phyloP scores from a whole-genome alignment of 345 rosid genomes.

The Excoecaria agallocha region DNA sequence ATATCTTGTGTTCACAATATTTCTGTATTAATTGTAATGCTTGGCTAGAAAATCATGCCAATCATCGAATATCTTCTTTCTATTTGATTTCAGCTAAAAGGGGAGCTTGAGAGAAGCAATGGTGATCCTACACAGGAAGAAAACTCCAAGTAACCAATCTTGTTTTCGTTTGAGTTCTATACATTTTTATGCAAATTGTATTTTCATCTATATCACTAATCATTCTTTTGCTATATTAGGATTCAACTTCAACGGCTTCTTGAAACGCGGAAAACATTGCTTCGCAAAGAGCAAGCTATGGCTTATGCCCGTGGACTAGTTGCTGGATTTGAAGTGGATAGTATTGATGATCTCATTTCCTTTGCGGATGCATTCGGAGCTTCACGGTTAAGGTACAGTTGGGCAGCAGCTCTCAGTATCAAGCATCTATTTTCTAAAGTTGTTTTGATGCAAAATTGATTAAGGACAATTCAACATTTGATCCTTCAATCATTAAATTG shows the following conservation, averaged over 20 bases:
- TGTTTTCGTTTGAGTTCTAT: background rate
- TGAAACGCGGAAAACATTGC: slow-evolving; percentile 65
- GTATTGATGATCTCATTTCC: slow-evolving; percentile 62
- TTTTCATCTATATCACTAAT: slow-evolving; percentile 9
- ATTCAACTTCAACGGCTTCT: slow-evolving; percentile 70
- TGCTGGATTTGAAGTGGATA: slow-evolving; percentile 70
- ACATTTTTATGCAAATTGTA: background rate
- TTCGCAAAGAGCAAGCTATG: slow-evolving; percentile 83
- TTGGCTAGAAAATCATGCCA: background rate
- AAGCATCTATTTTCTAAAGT: background rate
- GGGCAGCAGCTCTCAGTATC: background rate
- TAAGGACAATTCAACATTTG: background rate
- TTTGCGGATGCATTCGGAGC: slow-evolving; percentile 85
- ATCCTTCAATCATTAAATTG: slow-evolving; percentile 10
- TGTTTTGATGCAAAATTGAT: background rate
- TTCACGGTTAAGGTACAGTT: slow-evolving; percentile 57
- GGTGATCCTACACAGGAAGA: slow-evolving; percentile 42
- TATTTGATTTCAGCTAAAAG: slow-evolving; percentile 32
- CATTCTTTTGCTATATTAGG: slow-evolving; percentile 34
- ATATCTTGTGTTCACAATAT: background rate
- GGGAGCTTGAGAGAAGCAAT: slow-evolving; percentile 35
- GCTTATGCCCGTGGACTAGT: slow-evolving; percentile 77
- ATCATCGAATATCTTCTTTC: slow-evolving; percentile 5
- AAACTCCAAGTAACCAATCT: slow-evolving; percentile 59
- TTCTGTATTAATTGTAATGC: background rate